Percentiles rank a stretch among this genome's conserved stretches.
Evolutionary conservation across 331 rosid genomes (phyloP).

Genomic region (Stylosanthes scabra): DNA sequence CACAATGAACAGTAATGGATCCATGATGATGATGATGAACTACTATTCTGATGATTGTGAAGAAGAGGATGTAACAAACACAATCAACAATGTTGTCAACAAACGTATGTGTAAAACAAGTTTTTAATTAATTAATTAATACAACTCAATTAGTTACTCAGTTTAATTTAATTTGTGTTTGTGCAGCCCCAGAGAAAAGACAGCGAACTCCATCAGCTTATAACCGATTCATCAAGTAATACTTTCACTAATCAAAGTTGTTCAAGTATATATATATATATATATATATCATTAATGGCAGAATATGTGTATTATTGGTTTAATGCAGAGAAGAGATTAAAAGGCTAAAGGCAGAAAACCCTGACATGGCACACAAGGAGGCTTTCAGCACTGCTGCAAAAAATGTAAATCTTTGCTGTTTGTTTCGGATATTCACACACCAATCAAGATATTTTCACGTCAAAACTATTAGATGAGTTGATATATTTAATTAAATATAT

Average conservation of each 20-base stretch:
- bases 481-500: too few relatives aligned
- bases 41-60: slow-evolving; percentile 72
- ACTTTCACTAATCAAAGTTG: slow-evolving; percentile 20
- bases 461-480: too few relatives aligned
- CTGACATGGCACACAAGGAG: slow-evolving; percentile 92
- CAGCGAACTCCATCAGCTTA: slow-evolving; percentile 98
- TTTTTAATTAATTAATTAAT: too few relatives aligned
- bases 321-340: slow-evolving; percentile 83
- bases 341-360: slow-evolving; percentile 86
- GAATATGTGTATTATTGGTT: slow-evolving; percentile 9
- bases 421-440: too few relatives aligned
- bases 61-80: slow-evolving; percentile 54
- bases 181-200: slow-evolving; percentile 94
- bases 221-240: slow-evolving; percentile 90
- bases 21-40: slow-evolving; percentile 39
- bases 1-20: slow-evolving; percentile 49
- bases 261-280: too few relatives aligned
- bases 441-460: too few relatives aligned
- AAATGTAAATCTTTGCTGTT: slow-evolving; percentile 52
- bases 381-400: slow-evolving; percentile 95
- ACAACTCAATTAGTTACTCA: neutral
- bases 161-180: neutral
- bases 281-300: slow-evolving; percentile 30
- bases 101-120: slow-evolving; percentile 55
- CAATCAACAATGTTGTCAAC: slow-evolving; percentile 59